Conservation (phyloP, 2,329 filamentous ascomycete species). For the Colletotrichum paranaense region DNA sequence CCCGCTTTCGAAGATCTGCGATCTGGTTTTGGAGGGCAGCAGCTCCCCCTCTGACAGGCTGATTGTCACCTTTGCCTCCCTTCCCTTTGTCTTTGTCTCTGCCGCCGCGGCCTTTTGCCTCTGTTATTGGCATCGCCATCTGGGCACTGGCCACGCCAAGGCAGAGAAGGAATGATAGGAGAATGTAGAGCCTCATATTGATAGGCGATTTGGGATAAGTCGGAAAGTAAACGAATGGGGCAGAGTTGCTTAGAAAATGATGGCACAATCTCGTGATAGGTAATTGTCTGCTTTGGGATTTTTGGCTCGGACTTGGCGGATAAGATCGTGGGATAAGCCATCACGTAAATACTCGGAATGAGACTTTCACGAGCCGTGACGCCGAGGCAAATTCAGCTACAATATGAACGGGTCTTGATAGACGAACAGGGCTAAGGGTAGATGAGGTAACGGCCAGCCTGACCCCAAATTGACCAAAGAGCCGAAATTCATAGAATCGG, state of each 20-base stretch:
- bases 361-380: constrained; percentile 28
- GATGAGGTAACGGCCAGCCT: background rate
- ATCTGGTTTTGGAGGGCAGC: constrained; percentile 6
- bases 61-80: constrained; percentile 8
- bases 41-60: constrained; percentile 7
- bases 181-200: constrained; percentile 12
- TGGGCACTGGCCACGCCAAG: constrained; percentile 9
- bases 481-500: background rate
- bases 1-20: background rate
- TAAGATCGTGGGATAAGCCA: constrained; percentile 1
- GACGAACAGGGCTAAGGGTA: constrained; percentile 14
- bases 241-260: background rate
- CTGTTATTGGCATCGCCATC: constrained; percentile 4
- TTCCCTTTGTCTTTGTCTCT: background rate
- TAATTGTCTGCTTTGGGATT: background rate
- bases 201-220: background rate
- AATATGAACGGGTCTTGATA: background rate
- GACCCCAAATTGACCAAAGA: constrained; percentile 5
- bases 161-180: constrained; percentile 16
- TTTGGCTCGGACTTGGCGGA: background rate
- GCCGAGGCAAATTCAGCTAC: constrained; percentile 18
- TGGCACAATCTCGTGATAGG: background rate
- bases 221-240: background rate
- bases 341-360: constrained; percentile 20
- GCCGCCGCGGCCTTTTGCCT: background rate